Percentiles rank a stretch among this genome's conserved stretches.
These are phyloP conservation scores for Raphanus hybrid DNA, from an alignment of 441 rosid species.

Conservation along the genomic window DNA sequence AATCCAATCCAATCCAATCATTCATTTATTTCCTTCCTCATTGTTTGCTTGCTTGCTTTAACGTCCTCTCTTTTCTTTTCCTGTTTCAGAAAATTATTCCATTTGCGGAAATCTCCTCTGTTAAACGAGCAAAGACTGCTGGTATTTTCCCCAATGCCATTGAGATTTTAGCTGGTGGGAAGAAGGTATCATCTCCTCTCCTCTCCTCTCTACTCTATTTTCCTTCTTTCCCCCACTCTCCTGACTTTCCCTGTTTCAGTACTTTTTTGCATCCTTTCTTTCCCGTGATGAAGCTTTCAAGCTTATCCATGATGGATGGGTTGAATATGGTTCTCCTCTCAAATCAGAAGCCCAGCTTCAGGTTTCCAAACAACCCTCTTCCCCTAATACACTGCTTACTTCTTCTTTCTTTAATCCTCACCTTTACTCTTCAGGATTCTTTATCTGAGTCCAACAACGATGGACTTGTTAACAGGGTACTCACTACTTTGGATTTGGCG, in stretches of 20 bases:
- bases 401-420: constrained; percentile 17
- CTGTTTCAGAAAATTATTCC: constrained; percentile 76
- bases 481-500: constrained; percentile 43
- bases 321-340: constrained; percentile 57
- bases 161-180: constrained; percentile 82
- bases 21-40: background rate
- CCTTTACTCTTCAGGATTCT: constrained; percentile 52
- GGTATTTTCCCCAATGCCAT: constrained; percentile 97
- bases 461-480: constrained; percentile 51
- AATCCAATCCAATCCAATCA: background rate
- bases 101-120: constrained; percentile 70
- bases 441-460: constrained; percentile 60
- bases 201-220: constrained; percentile 10
- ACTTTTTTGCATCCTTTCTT: constrained; percentile 94
- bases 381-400: constrained; percentile 19
- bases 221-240: constrained; percentile 2
- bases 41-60: background rate
- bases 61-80: constrained; percentile 18
- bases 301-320: constrained; percentile 84
- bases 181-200: constrained; percentile 60
- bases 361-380: constrained; percentile 42
- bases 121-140: constrained; percentile 93
- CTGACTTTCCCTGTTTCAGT: constrained; percentile 47
- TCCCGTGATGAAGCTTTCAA: constrained; percentile 98
- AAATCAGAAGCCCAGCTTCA: constrained; percentile 54